Percentiles rank a stretch among this genome's conserved stretches.
Conservation (phyloP, 805 yeast genomes). For the Myxozyma geophila region DNA sequence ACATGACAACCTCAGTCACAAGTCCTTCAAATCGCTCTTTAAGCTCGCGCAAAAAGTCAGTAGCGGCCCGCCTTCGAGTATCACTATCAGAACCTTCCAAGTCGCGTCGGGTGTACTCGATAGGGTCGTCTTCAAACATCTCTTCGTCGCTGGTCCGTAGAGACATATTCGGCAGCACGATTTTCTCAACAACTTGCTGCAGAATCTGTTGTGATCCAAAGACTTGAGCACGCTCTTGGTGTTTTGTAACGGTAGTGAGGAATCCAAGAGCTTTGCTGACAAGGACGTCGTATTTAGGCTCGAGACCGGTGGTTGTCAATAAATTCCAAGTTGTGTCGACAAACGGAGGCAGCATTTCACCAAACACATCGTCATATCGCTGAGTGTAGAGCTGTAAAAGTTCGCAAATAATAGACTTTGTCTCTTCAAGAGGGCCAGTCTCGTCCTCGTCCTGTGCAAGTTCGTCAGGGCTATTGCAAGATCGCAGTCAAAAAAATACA, state of each 20-base stretch:
- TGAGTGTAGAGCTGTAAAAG: slow-evolving; percentile 83
- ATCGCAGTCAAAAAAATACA: background rate
- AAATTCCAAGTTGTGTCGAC: slow-evolving; percentile 83
- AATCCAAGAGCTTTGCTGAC: slow-evolving; percentile 81
- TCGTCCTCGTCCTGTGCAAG: slow-evolving; percentile 54
- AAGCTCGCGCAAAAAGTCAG: slow-evolving; percentile 85
- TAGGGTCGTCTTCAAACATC: slow-evolving; percentile 94
- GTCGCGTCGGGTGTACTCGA: slow-evolving; percentile 88
- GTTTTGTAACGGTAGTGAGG: slow-evolving; percentile 76
- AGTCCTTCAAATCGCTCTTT: slow-evolving; percentile 75
- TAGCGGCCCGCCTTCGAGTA: slow-evolving; percentile 89
- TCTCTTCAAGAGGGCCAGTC: slow-evolving; percentile 67
- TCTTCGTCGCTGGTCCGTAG: slow-evolving; percentile 89
- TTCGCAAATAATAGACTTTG: slow-evolving; percentile 84
- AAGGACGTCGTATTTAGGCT: slow-evolving; percentile 80
- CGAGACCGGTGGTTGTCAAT: slow-evolving; percentile 64
- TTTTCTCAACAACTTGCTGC: slow-evolving; percentile 76
- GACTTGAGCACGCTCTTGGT: slow-evolving; percentile 65
- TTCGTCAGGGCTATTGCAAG: background rate
- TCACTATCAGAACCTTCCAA: slow-evolving; percentile 94
- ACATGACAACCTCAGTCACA: slow-evolving; percentile 75
- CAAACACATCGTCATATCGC: slow-evolving; percentile 90
- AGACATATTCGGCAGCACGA: slow-evolving; percentile 85
- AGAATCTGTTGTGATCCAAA: slow-evolving; percentile 64
- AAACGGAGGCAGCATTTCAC: slow-evolving; percentile 72